Base-by-base conservation (phyloP, 2,329 filamentous ascomycete genomes). In the Teratosphaeria zuluensis region DNA sequence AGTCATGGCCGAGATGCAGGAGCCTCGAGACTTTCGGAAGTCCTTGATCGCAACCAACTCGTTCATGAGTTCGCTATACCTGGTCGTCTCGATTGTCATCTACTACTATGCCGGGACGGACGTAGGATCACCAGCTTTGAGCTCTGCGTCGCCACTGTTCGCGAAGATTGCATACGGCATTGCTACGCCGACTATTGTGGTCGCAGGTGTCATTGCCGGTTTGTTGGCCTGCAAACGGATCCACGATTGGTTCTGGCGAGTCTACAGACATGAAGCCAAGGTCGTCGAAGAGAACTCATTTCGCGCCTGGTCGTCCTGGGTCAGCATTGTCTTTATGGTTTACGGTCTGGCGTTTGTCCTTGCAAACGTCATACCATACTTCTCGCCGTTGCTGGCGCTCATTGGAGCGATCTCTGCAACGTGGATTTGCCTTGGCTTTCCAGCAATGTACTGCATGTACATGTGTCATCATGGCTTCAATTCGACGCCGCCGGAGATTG, bases 301-400 rank as follows among this genome's bases (percentile, higher is more conserved):
- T n/a, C 64, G 68, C 59, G 60, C 67, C 21, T 55, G 67, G 65
- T 51, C 71, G 59, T 78, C 78, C 9, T 89, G 86, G 87, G 64
- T 84, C 8, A 78, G 65, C 8, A 82, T 89, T 53, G 80, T 81
- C 0, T 68, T 78, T 0, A 69, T 65, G 6, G 72, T 84, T 21
- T 89, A 85, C 83, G 63, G 82, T n/a, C 62, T 87, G 2, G 83
- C 84, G 4, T 87, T 83, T 77, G 73, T 89, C 60, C 85, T 90
- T 60, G 85, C 87, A 4, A 81, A 87, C 69, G 82, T 84, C 0
- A 86, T 90, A 19, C 87, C 87, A 0, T 81, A 84, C 56, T 90
- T 90, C 75, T 85, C 84, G 68, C 79, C 84, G 58, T 73, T 90
- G 14, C 75, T 90, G 12, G 82, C 82, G 1, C 72, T 89, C 53